These are phyloP conservation scores for Tolypocladium tundrense DNA, from an alignment of 2,329 filamentous ascomycete species.

Conservation along the genomic window DNA sequence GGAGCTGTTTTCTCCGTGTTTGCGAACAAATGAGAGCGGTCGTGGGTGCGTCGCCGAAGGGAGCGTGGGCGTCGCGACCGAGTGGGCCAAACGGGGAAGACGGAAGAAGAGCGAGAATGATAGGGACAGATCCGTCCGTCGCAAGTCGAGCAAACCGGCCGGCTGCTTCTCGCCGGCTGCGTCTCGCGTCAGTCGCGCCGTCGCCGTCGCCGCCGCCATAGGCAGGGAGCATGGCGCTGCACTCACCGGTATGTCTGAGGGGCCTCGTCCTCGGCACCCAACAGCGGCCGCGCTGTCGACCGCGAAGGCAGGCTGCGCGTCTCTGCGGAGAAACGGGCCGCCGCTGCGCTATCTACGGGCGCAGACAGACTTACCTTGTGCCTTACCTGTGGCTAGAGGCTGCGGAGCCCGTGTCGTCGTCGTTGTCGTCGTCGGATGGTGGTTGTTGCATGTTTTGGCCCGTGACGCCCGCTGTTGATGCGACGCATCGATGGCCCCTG, in stretches of 20 bases:
- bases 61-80: background rate
- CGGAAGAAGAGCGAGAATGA: background rate
- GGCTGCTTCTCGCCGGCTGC: no score
- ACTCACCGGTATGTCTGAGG: background rate
- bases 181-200: background rate
- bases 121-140: background rate
- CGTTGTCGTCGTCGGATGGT: constrained; percentile 1
- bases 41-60: background rate
- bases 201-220: background rate
- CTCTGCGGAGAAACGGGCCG: background rate
- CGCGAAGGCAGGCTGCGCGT: background rate
- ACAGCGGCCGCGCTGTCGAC: background rate
- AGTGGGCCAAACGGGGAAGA: background rate
- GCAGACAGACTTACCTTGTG: background rate
- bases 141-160: background rate
- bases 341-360: background rate
- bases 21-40: background rate
- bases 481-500: constrained; percentile 1
- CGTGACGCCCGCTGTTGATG: constrained; percentile 12
- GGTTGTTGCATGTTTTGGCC: constrained; percentile 14
- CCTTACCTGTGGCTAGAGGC: constrained; percentile 8
- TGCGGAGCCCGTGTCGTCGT: background rate
- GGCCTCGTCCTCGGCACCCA: background rate
- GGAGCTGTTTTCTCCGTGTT: no score
- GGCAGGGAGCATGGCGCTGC: background rate